Conservation (phyloP, 2,329 filamentous ascomycete genomes). For the Coniochaeta ligniaria region DNA sequence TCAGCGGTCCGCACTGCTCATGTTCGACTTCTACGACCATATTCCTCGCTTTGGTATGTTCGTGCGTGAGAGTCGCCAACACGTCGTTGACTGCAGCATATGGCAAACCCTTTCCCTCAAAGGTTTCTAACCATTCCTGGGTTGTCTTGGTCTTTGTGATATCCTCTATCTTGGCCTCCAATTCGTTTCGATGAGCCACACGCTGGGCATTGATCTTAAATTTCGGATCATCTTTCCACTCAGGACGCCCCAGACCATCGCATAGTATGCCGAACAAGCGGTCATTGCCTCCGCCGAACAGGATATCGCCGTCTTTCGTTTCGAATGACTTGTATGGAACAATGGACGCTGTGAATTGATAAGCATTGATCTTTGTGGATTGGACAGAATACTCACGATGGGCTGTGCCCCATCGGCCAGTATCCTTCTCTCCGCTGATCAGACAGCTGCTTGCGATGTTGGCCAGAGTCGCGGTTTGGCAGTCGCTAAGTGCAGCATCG, state of each 20-base stretch:
- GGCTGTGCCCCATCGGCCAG: constrained; percentile 90
- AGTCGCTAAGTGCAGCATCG: constrained; percentile 86
- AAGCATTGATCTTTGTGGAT: not conserved
- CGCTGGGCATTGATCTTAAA: constrained; percentile 56
- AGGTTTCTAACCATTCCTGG: constrained; percentile 74
- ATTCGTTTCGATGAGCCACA: constrained; percentile 63
- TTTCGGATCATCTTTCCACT: constrained; percentile 53
- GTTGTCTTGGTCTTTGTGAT: constrained; percentile 74
- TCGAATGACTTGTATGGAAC: constrained; percentile 88
- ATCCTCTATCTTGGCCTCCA: constrained; percentile 73
- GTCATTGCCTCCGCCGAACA: constrained; percentile 68
- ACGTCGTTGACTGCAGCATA: constrained; percentile 92
- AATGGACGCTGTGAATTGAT: constrained; percentile 65
- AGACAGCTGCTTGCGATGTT: constrained; percentile 92
- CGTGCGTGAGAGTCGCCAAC: constrained; percentile 72
- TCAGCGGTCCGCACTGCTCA: constrained; percentile 72
- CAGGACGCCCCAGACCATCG: constrained; percentile 46
- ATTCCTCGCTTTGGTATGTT: constrained; percentile 73
- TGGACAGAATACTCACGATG: constrained; percentile 57
- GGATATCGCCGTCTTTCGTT: constrained; percentile 62
- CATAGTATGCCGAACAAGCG: constrained; percentile 60
- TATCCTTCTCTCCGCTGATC: constrained; percentile 80
- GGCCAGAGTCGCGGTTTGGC: constrained; percentile 87
- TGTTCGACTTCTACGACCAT: constrained; percentile 92
- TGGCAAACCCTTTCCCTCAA: constrained; percentile 89